Evolutionary conservation across 345 rosid genomes (phyloP), one percentile per base, ranked within the genome.

Genomic region (Pugionium dolabratum): DNA sequence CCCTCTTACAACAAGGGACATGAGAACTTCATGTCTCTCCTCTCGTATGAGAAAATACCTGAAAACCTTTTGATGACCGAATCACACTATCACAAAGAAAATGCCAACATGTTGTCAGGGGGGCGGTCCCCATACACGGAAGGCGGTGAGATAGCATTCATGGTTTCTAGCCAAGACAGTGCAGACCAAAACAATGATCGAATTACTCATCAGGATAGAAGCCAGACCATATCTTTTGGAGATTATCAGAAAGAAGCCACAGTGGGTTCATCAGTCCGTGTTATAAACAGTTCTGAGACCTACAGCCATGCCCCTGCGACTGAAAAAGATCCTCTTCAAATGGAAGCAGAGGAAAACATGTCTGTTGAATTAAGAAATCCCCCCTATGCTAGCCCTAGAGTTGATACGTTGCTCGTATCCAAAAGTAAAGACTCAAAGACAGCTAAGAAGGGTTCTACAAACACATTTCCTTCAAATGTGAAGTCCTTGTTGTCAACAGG

Each of bases 381-480:
- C 34, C 62, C 27, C 33, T 59, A 58, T 25, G 63, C 74, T 63
- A 87, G 73, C 53, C 37, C 79, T 46, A 80, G 79, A 70, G 69
- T 67, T 57, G 85, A 83, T 63, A 63, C 81, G 50, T 60, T 72
- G 46, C 80, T 78, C 45, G 69, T 72, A 46, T 83, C 79, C 79
- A 83, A 72, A 73, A 86, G 77, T 66, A 70, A 67, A 30, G 90
- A 78, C 39, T 28, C 63, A 30, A 89, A 87, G 79, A 11, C 78
- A 45, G 65, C 79, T 52, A 84, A 57, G 77, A 87, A 82, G 76
- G 91, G 79, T 63, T 86, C 87, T 39, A 85, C 89, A 40, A 86
- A 89, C 76, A 83, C 89, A 79, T 93, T 93, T 67, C 98, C 98
- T 75, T 81, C 97, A 60, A 93, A 89, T 74, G 94, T 93, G 35